Conservation (phyloP, 306 rosid species). For the Lupinus albus region DNA sequence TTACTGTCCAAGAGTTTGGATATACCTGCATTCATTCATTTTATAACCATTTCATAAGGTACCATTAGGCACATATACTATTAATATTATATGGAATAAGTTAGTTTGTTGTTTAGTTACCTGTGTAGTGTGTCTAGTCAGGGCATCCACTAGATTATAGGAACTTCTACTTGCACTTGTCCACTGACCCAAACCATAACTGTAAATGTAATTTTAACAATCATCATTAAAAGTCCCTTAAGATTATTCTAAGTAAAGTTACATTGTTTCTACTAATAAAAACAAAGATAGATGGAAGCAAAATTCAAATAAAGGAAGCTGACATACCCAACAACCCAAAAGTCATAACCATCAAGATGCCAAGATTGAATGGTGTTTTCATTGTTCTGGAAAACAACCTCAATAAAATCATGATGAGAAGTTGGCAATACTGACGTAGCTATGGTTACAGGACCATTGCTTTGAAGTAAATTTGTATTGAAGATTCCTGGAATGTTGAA, state of each 20-base stretch:
- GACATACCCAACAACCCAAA: constrained; percentile 93
- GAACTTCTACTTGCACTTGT: constrained; percentile 56
- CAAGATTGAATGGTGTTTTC: constrained; percentile 79
- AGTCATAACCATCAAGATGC: constrained; percentile 97
- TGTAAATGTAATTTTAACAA: constrained; percentile 58
- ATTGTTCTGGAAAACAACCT: constrained; percentile 83
- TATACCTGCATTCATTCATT: constrained; percentile 62
- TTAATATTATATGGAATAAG: not conserved
- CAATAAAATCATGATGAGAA: constrained; percentile 80
- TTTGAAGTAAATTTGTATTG: constrained; percentile 60
- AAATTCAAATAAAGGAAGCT: constrained; percentile 13
- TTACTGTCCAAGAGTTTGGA: constrained; percentile 85
- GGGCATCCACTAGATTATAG: constrained; percentile 82
- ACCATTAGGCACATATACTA: constrained; percentile 3
- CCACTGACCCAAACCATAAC: constrained; percentile 83
- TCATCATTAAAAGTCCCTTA: constrained; percentile 5
- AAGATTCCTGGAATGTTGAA: constrained; percentile 85
- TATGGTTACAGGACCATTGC: constrained; percentile 52
- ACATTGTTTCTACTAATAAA: constrained; percentile 21
- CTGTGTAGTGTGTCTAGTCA: constrained; percentile 94
- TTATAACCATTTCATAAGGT: constrained; percentile 19
- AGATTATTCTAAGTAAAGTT: constrained; percentile 1
- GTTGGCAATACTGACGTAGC: constrained; percentile 65
- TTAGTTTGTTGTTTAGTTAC: constrained; percentile 42
- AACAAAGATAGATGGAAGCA: not conserved